A percentile compares a stretch with the other conserved stretches of the same genome.
Conservation (phyloP, 2,329 filamentous ascomycete species). For the Fusarium sp. region DNA sequence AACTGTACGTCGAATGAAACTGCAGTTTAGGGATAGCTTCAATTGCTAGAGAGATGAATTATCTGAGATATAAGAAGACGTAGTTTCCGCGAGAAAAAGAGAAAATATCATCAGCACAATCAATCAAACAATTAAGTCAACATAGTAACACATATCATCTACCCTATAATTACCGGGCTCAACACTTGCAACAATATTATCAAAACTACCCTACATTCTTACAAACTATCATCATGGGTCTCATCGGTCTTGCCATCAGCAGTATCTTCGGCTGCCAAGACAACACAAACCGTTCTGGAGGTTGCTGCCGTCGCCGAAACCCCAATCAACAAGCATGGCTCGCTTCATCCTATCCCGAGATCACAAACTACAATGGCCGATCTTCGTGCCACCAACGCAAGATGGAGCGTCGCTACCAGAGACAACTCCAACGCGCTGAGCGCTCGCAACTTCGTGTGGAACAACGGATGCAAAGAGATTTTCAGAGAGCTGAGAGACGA, state of each 20-base stretch:
- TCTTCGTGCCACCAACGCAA: conserved; percentile 25
- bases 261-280: conserved; percentile 11
- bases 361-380: conserved; percentile 1
- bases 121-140: background rate
- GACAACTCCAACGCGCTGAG: conserved; percentile 38
- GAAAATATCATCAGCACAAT: background rate
- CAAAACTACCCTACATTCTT: background rate
- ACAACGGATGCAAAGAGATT: conserved; percentile 3
- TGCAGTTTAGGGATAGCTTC: conserved; percentile 20
- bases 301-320: conserved; percentile 2
- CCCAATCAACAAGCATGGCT: conserved; percentile 5
- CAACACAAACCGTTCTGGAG: background rate
- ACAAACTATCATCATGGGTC: conserved; percentile 28
- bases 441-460: conserved; percentile 39
- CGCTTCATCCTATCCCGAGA: background rate
- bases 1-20: conserved; percentile 31
- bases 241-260: conserved; percentile 28
- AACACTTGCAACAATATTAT: background rate
- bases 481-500: conserved; percentile 16
- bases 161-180: background rate
- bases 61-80: conserved; percentile 22
- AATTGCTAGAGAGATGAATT: background rate
- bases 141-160: background rate
- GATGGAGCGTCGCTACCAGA: conserved; percentile 37
- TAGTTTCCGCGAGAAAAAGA: background rate